Conservation (phyloP, 768 basidiomycete genomes). For the Clitopilus passeckerianus region DNA sequence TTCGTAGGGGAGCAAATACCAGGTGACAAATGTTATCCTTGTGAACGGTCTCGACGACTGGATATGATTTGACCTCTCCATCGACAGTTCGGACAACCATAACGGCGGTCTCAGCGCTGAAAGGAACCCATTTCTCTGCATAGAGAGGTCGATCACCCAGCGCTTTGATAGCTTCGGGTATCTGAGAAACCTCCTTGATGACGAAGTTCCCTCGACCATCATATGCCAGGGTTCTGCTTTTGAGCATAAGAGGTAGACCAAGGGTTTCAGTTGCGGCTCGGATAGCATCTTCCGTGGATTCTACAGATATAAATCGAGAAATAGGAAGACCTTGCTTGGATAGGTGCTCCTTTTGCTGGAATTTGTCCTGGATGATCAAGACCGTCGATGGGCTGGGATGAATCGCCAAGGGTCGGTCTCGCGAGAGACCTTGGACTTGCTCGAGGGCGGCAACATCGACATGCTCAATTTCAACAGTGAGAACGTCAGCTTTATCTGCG, state of each 20-base stretch:
- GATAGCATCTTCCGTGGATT: slow-evolving; percentile 47
- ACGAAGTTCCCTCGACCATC: slow-evolving; percentile 94
- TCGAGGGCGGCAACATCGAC: slow-evolving; percentile 77
- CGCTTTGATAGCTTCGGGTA: slow-evolving; percentile 41
- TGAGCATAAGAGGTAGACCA: slow-evolving; percentile 92
- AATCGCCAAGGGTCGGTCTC: slow-evolving; percentile 32
- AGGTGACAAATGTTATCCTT: slow-evolving; percentile 92
- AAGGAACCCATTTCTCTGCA: slow-evolving; percentile 91
- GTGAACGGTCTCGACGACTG: slow-evolving; percentile 92
- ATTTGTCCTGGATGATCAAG: slow-evolving; percentile 82
- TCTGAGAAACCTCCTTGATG: slow-evolving; percentile 49
- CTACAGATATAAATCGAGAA: slow-evolving; percentile 58
- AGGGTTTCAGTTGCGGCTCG: slow-evolving; percentile 47
- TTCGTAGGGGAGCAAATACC: slow-evolving; percentile 84
- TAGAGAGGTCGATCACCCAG: slow-evolving; percentile 76
- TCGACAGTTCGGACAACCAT: slow-evolving; percentile 85
- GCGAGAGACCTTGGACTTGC: slow-evolving; percentile 38
- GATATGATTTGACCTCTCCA: slow-evolving; percentile 80
- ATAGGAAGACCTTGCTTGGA: slow-evolving; percentile 53
- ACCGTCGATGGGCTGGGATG: slow-evolving; percentile 85
- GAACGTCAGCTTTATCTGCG: slow-evolving; percentile 73
- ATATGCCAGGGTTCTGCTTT: slow-evolving; percentile 92
- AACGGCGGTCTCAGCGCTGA: slow-evolving; percentile 87
- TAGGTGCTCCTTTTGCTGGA: slow-evolving; percentile 74
- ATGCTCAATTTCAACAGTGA: slow-evolving; percentile 97